phyloP scores from a whole-genome alignment of 805 yeast genomes.

The Teunomyces gatunensis region DNA sequence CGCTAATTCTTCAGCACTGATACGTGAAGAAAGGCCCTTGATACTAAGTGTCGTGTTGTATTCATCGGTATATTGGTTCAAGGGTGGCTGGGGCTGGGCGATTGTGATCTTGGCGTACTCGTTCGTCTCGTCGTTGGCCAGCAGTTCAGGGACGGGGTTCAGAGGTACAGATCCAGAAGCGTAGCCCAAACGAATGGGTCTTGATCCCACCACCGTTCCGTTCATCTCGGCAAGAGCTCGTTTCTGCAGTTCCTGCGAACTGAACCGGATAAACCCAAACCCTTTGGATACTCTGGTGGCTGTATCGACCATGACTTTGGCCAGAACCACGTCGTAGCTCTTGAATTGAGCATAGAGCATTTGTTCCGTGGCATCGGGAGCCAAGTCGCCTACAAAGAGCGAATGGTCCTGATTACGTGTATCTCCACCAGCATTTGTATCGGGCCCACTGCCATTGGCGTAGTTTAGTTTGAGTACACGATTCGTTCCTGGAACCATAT shows the following conservation, averaged over 20 bases:
- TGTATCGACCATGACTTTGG: conserved; percentile 75
- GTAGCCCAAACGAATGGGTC: conserved; percentile 70
- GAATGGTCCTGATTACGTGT: conserved; percentile 46
- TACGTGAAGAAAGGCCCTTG: conserved; percentile 58
- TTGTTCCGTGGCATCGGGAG: conserved; percentile 68
- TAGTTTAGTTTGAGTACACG: conserved; percentile 70
- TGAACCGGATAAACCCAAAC: conserved; percentile 85
- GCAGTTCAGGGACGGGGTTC: conserved; percentile 19
- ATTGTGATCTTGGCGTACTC: conserved; percentile 18
- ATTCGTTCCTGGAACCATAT: conserved; percentile 63
- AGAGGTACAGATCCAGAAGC: conserved; percentile 34
- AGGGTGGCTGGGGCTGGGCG: conserved; percentile 49
- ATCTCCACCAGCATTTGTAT: not conserved
- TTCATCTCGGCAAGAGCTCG: conserved; percentile 79
- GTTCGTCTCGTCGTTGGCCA: conserved; percentile 8
- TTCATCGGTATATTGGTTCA: conserved; percentile 73
- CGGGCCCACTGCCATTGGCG: conserved; percentile 58
- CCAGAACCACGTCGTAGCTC: conserved; percentile 65
- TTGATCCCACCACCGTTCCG: conserved; percentile 65
- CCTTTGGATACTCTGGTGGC: conserved; percentile 72
- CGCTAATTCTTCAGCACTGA: conserved; percentile 62
- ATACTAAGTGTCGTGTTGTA: conserved; percentile 74
- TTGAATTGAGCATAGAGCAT: conserved; percentile 64
- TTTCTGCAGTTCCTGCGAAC: conserved; percentile 62
- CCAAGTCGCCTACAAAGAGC: conserved; percentile 83